Evolutionary conservation across 305 asterid genomes (phyloP), one percentile per base, ranked within the genome.

Genomic region (Fraxinus greggii): DNA sequence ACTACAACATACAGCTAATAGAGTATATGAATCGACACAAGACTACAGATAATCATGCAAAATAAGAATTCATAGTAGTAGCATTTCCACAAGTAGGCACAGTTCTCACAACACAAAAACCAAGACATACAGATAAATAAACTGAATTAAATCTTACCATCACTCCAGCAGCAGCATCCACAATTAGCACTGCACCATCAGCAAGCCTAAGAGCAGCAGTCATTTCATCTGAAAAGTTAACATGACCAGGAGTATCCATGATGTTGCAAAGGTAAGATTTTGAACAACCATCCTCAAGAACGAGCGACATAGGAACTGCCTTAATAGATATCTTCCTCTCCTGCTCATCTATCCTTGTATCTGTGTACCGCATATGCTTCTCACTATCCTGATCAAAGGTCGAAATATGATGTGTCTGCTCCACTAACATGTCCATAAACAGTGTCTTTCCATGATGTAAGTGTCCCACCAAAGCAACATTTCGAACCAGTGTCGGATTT

Each of bases 101-200:
- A 59, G 69, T 59, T 59, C 29, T 21, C 69, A 21, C 29, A 56
- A 21, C 67, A 56, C 54, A 72, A 51, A 31, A 73, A 24, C 19
- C 19, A 67, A 28, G 36, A 7, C n/a, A 67, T 67, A 13, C 74
- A 26, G 38, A 12, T 31, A 29, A 31, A 32, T 17, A 70, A 70
- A 70, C 24, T 15, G 76, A 70, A 70, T 15, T 6, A 70, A 26
- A 84, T 85, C 80, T 83, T 84, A 96, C 99, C 99, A 94, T 90
- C 78, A 94, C 98, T 86, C 99, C 99, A 80, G 92, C 99, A 70
- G 93, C 99, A 78, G 98, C 99, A 89, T 96, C 99, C 76, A 96
- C 98, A 83, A 96, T 86, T 86, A 96, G 86, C 59, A 96, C 98
- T 26, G 98, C 99, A 84, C 99, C 99, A 88, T 96, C 99, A 76